These are phyloP conservation scores for Cryphonectria carpinicola DNA, from an alignment of 2,329 filamentous ascomycete species.

Conservation along the genomic window DNA sequence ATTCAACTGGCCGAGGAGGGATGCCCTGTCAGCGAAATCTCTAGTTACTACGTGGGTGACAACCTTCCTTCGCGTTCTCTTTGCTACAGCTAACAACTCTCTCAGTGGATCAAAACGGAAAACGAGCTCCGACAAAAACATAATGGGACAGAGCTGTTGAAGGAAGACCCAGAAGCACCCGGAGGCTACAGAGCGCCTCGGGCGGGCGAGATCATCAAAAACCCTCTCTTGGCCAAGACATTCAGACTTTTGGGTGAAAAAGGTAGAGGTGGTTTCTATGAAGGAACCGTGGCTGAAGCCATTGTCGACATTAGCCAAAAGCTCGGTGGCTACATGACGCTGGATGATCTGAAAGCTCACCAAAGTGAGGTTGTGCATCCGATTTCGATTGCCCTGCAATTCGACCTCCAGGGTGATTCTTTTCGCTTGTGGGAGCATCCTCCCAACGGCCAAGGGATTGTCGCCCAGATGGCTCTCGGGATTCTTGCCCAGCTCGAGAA, in stretches of 20 bases:
- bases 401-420: constrained; percentile 43
- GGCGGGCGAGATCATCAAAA: constrained; percentile 84
- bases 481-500: constrained; percentile 85
- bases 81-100: neutral
- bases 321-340: constrained; percentile 73
- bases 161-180: constrained; percentile 66
- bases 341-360: constrained; percentile 80
- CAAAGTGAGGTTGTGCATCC: constrained; percentile 51
- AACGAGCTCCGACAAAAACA: constrained; percentile 30
- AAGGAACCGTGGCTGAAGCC: constrained; percentile 77
- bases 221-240: constrained; percentile 76
- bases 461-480: constrained; percentile 88
- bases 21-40: constrained; percentile 68
- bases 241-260: constrained; percentile 76
- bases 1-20: constrained; percentile 25
- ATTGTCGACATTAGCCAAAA: constrained; percentile 76
- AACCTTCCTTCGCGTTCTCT: constrained; percentile 41
- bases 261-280: constrained; percentile 88
- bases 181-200: constrained; percentile 73
- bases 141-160: constrained; percentile 69
- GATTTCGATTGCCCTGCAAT: constrained; percentile 17
- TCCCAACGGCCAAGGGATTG: constrained; percentile 92
- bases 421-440: constrained; percentile 94
- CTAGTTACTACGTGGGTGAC: constrained; percentile 76
- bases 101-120: constrained; percentile 34